Evolutionary conservation across 495 filamentous ascomycete genomes (phyloP), one percentile per base, ranked within the genome.

Genomic region (Acidiella bohemica): DNA sequence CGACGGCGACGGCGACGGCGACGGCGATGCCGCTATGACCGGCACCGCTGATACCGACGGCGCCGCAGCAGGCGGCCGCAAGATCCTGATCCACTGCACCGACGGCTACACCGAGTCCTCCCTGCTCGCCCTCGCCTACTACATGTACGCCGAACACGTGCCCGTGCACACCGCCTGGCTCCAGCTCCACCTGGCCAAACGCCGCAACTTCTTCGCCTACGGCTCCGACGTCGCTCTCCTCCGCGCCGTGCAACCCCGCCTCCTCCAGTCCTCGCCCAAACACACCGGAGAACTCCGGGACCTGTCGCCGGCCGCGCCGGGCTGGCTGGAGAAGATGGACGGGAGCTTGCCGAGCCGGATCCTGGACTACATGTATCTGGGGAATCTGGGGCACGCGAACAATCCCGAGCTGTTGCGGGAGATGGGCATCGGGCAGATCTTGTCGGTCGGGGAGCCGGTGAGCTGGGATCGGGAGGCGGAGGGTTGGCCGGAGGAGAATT

Each of bases 91-190:
- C 24, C 85, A 95, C 57, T 95, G 90, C 57, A 75, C 78, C 1
- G 90, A 97, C 61, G 90, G 90, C 18, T 97, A 97, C 57, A 97
- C 90, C 6, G 90, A 97, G 55, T 87, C 80, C 7, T 83, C 88
- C 1, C 62, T 96, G 37, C 67, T 97, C 3, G 84, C 68, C 9
- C 70, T 96, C 24, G 82, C 88, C 16, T 97, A 95, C 59, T 80
- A 76, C 58, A 93, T 88, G 71, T 96, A 81, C 56, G 76, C 81
- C 21, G 80, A 92, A 40, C 81, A 82, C 5, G 65, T 80, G 7
- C 76, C 88, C 0, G 73, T 81, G 0, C 78, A 84, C 22, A 72
- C 80, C 11, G 88, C 90, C 13, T 95, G 87, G 87, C 66, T 95
- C 12, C 67, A 74, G 42, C 64, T 97, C 27, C 90, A 97, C 51